Evolutionary conservation across 2,329 filamentous ascomycete species (phyloP), one percentile per base, ranked within the genome.

Genomic region (Penicillium sp.): DNA sequence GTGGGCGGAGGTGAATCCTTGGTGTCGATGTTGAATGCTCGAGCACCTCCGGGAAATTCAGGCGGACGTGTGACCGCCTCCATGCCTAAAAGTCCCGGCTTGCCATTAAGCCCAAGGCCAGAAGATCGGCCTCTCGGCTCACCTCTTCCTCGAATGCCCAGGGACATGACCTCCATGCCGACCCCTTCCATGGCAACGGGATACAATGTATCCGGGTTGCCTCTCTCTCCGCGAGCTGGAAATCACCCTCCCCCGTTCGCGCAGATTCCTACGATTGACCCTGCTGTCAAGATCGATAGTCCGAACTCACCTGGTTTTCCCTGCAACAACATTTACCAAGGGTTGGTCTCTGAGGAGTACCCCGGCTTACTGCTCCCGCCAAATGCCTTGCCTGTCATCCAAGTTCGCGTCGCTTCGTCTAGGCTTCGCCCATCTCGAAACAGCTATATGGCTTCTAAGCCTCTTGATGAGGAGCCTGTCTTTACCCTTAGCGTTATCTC

Each of bases 371-470:
- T 96, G 14, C 72, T 98, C 2, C 81, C 88, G 7, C 90, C 92
- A 0, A 93, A 94, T 59, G 88, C 89, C 4, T 71, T 98, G 6
- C 84, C 86, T 3, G 86, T 85, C 1, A 83, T 98, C 39, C 78
- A 84, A 47, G 80, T 95, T 32, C 85, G 78, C 59, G 90, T 95
- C 3, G 86, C 88, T 3, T 96, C 92, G 3, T 96, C 92, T 14
- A 81, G 92, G n/a, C 80, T 98, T 72, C 88, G 86, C 57, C 92
- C 90, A 10, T 95, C 90, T 0, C 75, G 90, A 47, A 80, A 87
- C 25, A 95, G 89, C 59, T 77, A 92, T 51, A 71, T 95, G 55
- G 85, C 81, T 2, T 71, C 88, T 8, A 90, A 80, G 34, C 82
- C 85, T 44, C 71, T 84, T 13, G 89, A 95, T 41, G 90, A 95